phyloP scores from a whole-genome alignment of 805 yeast genomes.

The Saturnispora gosingensis region DNA sequence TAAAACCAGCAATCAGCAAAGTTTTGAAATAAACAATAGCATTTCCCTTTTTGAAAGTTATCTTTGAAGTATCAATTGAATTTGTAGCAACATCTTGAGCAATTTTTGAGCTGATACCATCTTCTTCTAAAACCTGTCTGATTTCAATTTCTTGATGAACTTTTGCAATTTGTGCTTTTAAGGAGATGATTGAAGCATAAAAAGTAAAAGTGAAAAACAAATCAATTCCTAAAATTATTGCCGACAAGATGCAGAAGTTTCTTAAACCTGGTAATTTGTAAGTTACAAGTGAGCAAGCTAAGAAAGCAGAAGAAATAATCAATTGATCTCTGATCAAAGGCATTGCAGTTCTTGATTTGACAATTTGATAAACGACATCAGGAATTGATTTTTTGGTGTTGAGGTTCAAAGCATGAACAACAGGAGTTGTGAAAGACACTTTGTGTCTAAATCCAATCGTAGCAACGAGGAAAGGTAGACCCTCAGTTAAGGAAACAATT shows the following conservation, averaged over 20 bases:
- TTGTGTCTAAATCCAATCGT: constrained; percentile 88
- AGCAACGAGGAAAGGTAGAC: constrained; percentile 87
- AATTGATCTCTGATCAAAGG: constrained; percentile 67
- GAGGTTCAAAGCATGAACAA: constrained; percentile 33
- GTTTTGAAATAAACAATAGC: constrained; percentile 48
- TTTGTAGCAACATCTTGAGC: constrained; percentile 60
- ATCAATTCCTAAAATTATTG: constrained; percentile 64
- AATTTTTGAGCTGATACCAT: constrained; percentile 67
- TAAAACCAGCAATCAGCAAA: constrained; percentile 47
- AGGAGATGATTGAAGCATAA: constrained; percentile 71
- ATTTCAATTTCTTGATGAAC: constrained; percentile 75
- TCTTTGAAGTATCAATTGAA: constrained; percentile 20
- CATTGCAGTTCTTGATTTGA: constrained; percentile 31
- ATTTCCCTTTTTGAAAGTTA: constrained; percentile 30
- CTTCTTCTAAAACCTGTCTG: constrained; percentile 81
- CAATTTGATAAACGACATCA: constrained; percentile 25
- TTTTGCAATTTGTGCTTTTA: constrained; percentile 80
- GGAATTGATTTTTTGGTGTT: constrained; percentile 23
- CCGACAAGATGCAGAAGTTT: constrained; percentile 71
- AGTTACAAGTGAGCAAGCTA: constrained; percentile 56
- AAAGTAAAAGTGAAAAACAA: constrained; percentile 67
- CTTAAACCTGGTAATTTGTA: constrained; percentile 62
- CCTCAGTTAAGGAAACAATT: constrained; percentile 71
- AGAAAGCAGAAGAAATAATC: constrained; percentile 61
- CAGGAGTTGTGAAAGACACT: constrained; percentile 56